A percentile compares a stretch with the other conserved stretches of the same genome.
These are phyloP conservation scores for Rosa hybrid DNA, from an alignment of 331 rosid species.

Conservation along the genomic window DNA sequence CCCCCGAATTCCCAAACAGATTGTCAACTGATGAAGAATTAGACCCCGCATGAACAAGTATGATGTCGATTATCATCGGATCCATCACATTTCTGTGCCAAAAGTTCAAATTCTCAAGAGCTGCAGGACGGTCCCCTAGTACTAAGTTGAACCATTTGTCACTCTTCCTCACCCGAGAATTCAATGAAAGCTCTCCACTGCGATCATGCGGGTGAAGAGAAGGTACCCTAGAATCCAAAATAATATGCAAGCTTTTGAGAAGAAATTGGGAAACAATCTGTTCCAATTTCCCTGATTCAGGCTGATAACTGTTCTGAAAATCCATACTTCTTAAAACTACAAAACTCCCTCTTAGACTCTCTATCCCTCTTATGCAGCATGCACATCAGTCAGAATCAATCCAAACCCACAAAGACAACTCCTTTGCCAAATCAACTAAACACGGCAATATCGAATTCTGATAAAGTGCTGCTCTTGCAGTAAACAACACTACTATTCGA, in stretches of 20 bases:
- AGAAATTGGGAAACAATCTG: slow-evolving; percentile 76
- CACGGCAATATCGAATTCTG: neutral
- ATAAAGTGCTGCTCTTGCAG: neutral
- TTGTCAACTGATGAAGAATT: slow-evolving; percentile 42
- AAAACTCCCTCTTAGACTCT: slow-evolving; percentile 16
- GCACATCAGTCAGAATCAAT: slow-evolving; percentile 17
- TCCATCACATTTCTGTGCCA: slow-evolving; percentile 78
- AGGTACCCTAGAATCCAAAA: slow-evolving; percentile 83
- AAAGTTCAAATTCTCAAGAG: slow-evolving; percentile 64
- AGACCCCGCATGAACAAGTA: slow-evolving; percentile 62
- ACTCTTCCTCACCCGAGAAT: slow-evolving; percentile 55
- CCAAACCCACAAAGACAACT: slow-evolving; percentile 22
- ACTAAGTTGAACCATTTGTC: slow-evolving; percentile 87
- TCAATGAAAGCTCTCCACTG: slow-evolving; percentile 52
- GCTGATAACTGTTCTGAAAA: slow-evolving; percentile 61
- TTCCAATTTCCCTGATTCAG: slow-evolving; percentile 74
- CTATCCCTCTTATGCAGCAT: slow-evolving; percentile 22
- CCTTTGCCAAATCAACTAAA: slow-evolving; percentile 25
- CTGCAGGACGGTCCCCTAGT: slow-evolving; percentile 76
- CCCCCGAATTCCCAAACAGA: slow-evolving; percentile 13
- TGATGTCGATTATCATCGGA: slow-evolving; percentile 77
- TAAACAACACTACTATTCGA: neutral
- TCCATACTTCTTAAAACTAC: slow-evolving; percentile 49
- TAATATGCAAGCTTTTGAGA: slow-evolving; percentile 66
- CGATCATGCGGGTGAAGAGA: slow-evolving; percentile 49